phyloP scores from a whole-genome alignment of 495 filamentous ascomycete species.

The Filosporella fistucella region DNA sequence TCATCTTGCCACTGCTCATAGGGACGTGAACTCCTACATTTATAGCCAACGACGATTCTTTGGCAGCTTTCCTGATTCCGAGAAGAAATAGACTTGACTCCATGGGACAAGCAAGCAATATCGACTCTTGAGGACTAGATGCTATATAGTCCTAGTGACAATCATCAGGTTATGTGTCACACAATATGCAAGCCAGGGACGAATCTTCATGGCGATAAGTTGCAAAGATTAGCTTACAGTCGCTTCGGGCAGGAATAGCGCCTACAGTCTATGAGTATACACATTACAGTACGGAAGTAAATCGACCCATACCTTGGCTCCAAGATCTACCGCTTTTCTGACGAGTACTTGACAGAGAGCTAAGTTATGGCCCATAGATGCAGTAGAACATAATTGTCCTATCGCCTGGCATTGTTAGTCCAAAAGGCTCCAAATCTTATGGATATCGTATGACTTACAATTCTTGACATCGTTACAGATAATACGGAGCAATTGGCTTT shows the following conservation, averaged over 20 bases:
- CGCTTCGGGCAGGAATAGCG: slow-evolving; percentile 89
- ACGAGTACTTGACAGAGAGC: slow-evolving; percentile 67
- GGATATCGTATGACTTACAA: too few species aligned
- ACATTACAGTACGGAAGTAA: neutral
- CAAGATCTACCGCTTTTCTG: slow-evolving; percentile 64
- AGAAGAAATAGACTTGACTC: slow-evolving; percentile 57
- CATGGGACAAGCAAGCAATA: slow-evolving; percentile 59
- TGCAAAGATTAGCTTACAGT: slow-evolving; percentile 35
- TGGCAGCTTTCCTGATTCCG: slow-evolving; percentile 66
- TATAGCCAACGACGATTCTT: slow-evolving; percentile 56
- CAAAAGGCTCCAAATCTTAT: too few species aligned
- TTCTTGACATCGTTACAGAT: too few species aligned
- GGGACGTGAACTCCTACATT: slow-evolving; percentile 89
- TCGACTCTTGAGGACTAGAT: slow-evolving; percentile 55
- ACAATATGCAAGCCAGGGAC: too few species aligned
- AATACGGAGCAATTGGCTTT: too few species aligned
- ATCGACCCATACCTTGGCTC: slow-evolving; percentile 62
- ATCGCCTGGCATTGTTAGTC: too few species aligned
- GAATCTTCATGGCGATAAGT: too few species aligned
- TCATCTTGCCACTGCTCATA: slow-evolving; percentile 48
- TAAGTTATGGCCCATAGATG: slow-evolving; percentile 74
- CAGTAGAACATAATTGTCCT: slow-evolving; percentile 82
- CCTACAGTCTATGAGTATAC: slow-evolving; percentile 37
- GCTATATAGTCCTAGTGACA: slow-evolving; percentile 65
- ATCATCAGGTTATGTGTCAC: neutral